Evolutionary conservation across 176 grass and related monocot species (phyloP), one percentile per base, ranked within the genome.

Genomic region (Saccharum officinarum): DNA sequence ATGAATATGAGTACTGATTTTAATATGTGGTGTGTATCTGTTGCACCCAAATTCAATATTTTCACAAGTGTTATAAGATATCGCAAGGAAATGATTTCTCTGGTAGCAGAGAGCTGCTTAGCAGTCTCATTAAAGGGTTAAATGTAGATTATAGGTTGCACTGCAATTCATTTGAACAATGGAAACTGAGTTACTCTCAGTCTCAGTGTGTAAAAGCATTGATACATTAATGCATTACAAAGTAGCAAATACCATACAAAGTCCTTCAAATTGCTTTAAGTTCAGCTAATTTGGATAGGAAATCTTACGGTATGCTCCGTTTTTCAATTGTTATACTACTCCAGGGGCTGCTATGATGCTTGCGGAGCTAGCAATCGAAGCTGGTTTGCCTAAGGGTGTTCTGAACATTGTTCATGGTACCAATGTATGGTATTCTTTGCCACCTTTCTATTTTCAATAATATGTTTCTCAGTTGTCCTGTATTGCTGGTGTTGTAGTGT

Each of bases 361-460:
- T 92, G 91, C 91, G 1, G 96, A 98, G 81, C 86, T 95, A 80
- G 93, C 96, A 72, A 89, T 89, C 83, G 93, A 98, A 75, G 96
- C 93, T 86, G 93, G 96, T 76, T 91, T 98, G 75, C 96, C 96
- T 26, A 90, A 98, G 85, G 93, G 96, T 44, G 93, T 96, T 38
- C 82, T 99, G 79, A 99, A 99, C 82, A 91, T 96, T 91, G 97
- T 99, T 86, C 97, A 99, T 79, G 97, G 97, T 73, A 99, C 97
- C 67, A 88, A 96, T 91, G 97, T 99, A 94, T 70, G 93, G 28
- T 82, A 83, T 60, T 44, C 47, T 80, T 41, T 22, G 70, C 25
- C 75, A 54, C 61, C 20, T 64, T 39, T 42, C 33, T 69, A 52
- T 22, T 25, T 70, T 75, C 1, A 16, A n/a, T 85, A 80, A 36